Evolutionary conservation across 352 stramenopile species (phyloP), one percentile per base, ranked within the genome.

Genomic region (Phytopythium litorale): DNA sequence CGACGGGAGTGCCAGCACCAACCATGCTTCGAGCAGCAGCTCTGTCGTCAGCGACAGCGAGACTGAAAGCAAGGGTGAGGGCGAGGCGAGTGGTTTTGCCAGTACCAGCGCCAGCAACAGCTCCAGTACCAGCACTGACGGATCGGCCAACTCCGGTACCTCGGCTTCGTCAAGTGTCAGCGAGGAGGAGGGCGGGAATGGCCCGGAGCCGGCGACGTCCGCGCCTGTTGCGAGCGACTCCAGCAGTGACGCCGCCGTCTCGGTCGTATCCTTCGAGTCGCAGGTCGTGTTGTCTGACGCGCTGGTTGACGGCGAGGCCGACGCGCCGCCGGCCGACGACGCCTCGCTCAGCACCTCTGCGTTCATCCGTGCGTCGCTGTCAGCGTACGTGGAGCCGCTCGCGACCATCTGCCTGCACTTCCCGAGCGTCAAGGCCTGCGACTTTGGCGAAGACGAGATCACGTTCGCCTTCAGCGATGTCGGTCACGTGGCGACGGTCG

Each of bases 391-490:
- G 35, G 19, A 46, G 52, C 52, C 52, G 52, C 33, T 58, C 35
- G 30, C 52, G 4, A 12, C n/a, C 5, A 19, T 46, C 30, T 58
- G 52, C 52, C 16, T 58, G 18, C 52, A 58, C 52, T 46, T 58
- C 32, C 52, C 52, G 30, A 58, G 52, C 52, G 30, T 15, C 52
- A 30, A 19, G 52, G 21, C 33, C 35, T 58, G 52, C n/a, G 28
- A 28, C 6, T 58, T 46, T 7, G 30, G n/a, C 33, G 52, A 58
- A 5, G 30, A 58, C 30, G 19, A 46, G 19, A 19, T 58, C 32
- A 18, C 30, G 7, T 58, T 58, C 32, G 52, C 52, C 18, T 58
- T 58, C 32, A 45, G 52, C 52, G 52, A 58, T 33, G 52, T 55
- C 25, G 49, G 49, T 25, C 16, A 5, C 49, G 25, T 55, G 28